Conservation (phyloP, 129 eudicot genomes). For the Lactuca saligna region DNA sequence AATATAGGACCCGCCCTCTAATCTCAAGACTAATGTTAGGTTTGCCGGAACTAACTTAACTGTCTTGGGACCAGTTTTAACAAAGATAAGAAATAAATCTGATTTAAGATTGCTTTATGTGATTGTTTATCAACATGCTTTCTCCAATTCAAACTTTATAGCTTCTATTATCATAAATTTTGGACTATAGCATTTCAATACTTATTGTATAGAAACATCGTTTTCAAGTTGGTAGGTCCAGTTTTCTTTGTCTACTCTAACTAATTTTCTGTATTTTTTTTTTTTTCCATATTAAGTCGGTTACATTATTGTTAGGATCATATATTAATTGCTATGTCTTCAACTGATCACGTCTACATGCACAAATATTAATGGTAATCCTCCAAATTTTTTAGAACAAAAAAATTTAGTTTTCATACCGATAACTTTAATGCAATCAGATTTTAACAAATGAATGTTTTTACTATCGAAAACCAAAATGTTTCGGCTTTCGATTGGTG, state of each 20-base stretch:
- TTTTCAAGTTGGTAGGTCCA: constrained; percentile 6
- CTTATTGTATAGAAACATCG: neutral
- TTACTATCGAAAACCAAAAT: too few species aligned
- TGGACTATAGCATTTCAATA: neutral
- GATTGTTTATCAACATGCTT: neutral
- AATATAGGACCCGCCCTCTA: neutral
- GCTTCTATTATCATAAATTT: neutral
- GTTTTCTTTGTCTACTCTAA: neutral
- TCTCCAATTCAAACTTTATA: too few species aligned
- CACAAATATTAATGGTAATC: too few species aligned
- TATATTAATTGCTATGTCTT: too few species aligned
- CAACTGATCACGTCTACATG: too few species aligned
- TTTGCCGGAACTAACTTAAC: neutral
- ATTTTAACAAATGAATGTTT: too few species aligned
- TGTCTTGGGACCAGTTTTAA: neutral
- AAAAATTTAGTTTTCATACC: too few species aligned
- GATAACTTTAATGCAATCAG: too few species aligned
- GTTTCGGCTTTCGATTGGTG: too few species aligned
- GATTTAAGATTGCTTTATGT: neutral
- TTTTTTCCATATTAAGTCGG: neutral
- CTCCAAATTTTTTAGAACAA: too few species aligned
- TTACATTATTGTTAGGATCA: neutral
- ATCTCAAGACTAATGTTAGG: neutral
- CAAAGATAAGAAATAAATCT: neutral
- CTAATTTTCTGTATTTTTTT: neutral